phyloP scores from a whole-genome alignment of 371 early-diverging fungal genomes.

The Lichtheimia ornata region DNA sequence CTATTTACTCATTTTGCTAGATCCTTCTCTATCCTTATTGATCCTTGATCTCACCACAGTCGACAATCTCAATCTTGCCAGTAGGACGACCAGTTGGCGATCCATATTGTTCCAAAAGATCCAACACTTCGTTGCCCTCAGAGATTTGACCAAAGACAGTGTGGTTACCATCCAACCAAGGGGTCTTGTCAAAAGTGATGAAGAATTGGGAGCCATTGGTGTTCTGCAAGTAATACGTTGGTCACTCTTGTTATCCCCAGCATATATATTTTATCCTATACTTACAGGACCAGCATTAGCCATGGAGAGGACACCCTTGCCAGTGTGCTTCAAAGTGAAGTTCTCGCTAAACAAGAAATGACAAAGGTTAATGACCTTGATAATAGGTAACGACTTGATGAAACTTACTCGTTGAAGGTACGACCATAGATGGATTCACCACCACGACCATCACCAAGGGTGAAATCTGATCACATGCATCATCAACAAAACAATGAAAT shows the following conservation, averaged over 20 bases:
- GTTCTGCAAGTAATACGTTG: slow-evolving; percentile 35
- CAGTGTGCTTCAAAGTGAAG: slow-evolving; percentile 89
- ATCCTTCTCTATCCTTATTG: slow-evolving; percentile 11
- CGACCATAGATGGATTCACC: slow-evolving; percentile 94
- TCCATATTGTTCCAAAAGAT: slow-evolving; percentile 77
- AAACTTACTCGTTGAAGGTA: slow-evolving; percentile 84
- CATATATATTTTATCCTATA: background rate
- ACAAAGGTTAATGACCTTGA: background rate
- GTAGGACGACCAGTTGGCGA: slow-evolving; percentile 67
- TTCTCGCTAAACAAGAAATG: slow-evolving; percentile 77
- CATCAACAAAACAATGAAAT: background rate
- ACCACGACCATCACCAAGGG: slow-evolving; percentile 92
- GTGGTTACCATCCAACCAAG: slow-evolving; percentile 90
- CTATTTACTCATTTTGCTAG: no score
- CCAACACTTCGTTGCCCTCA: slow-evolving; percentile 82
- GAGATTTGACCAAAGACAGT: slow-evolving; percentile 85
- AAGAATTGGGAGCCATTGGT: slow-evolving; percentile 99
- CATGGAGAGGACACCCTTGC: slow-evolving; percentile 89
- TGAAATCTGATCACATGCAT: slow-evolving; percentile 70
- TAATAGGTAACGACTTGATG: background rate
- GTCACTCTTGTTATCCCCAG: background rate
- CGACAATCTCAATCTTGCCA: slow-evolving; percentile 68
- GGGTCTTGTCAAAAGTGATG: slow-evolving; percentile 83
- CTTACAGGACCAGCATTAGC: slow-evolving; percentile 90
- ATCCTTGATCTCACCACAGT: slow-evolving; percentile 79